phyloP scores from a whole-genome alignment of 257 asterid species.

The Fraxinus excelsior region DNA sequence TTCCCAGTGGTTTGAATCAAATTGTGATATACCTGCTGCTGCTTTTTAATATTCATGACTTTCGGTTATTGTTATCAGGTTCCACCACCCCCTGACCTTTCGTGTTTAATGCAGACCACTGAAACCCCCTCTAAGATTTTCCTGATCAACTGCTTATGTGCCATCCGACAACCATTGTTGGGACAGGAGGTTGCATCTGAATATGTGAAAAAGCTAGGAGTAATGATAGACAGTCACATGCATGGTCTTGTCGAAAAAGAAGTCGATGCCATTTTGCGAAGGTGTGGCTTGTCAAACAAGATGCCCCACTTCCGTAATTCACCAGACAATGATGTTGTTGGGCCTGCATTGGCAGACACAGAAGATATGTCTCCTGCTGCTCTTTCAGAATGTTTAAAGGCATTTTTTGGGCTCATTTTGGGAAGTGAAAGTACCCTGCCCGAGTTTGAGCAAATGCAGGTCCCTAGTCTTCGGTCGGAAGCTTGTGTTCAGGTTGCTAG shows the following conservation, averaged over 20 bases:
- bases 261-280: constrained; percentile 64
- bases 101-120: constrained; percentile 52
- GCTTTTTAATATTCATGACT: neutral
- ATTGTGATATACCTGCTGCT: neutral
- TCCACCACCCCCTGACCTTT: constrained; percentile 14
- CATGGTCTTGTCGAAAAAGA: constrained; percentile 77
- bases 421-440: constrained; percentile 85
- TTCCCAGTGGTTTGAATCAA: neutral
- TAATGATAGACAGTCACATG: constrained; percentile 73
- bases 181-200: constrained; percentile 78
- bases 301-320: constrained; percentile 63
- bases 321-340: constrained; percentile 10
- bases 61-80: neutral
- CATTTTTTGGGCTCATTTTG: constrained; percentile 81
- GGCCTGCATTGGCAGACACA: constrained; percentile 61
- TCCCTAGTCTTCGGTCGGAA: constrained; percentile 80
- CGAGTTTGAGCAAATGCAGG: constrained; percentile 91
- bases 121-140: constrained; percentile 92
- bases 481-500: constrained; percentile 64
- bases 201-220: constrained; percentile 70
- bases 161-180: constrained; percentile 79
- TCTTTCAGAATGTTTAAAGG: constrained; percentile 79
- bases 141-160: constrained; percentile 87
- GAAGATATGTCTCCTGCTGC: constrained; percentile 70
- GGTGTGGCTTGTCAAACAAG: constrained; percentile 78